phyloP scores from a whole-genome alignment of 1,139 yeast genomes.

The Geotrichum siamense region DNA sequence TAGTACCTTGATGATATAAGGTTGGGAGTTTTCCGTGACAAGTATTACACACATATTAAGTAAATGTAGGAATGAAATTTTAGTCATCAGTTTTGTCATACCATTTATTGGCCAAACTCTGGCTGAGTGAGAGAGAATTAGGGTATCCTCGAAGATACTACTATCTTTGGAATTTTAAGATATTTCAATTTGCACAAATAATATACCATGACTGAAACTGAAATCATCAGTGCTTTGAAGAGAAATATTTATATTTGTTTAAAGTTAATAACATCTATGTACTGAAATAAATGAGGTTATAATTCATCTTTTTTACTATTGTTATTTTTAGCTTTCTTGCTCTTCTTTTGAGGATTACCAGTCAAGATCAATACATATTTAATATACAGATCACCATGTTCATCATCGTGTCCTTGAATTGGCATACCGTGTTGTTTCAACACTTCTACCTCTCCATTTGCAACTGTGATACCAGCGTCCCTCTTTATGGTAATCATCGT shows the following conservation, averaged over 20 bases:
- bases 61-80: background rate
- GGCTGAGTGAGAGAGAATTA: too few species aligned
- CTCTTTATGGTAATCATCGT: conserved; percentile 47
- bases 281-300: background rate
- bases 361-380: conserved; percentile 57
- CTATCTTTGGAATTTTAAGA: too few species aligned
- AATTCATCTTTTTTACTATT: conserved; percentile 15
- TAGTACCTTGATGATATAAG: background rate
- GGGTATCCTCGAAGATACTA: too few species aligned
- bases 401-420: conserved; percentile 39
- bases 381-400: conserved; percentile 66
- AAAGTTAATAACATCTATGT: background rate
- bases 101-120: background rate
- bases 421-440: conserved; percentile 86
- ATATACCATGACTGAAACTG: too few species aligned
- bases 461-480: conserved; percentile 44
- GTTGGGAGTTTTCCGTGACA: background rate
- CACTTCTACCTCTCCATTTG: conserved; percentile 64
- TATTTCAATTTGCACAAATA: too few species aligned
- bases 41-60: background rate
- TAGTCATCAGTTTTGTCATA: background rate
- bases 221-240: too few species aligned
- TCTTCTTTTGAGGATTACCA: conserved; percentile 27
- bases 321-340: too few species aligned
- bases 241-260: background rate